A percentile compares a stretch with the other conserved stretches of the same genome.
phyloP scores from a whole-genome alignment of 176 grass and related monocot genomes.

The Poa pratensis region DNA sequence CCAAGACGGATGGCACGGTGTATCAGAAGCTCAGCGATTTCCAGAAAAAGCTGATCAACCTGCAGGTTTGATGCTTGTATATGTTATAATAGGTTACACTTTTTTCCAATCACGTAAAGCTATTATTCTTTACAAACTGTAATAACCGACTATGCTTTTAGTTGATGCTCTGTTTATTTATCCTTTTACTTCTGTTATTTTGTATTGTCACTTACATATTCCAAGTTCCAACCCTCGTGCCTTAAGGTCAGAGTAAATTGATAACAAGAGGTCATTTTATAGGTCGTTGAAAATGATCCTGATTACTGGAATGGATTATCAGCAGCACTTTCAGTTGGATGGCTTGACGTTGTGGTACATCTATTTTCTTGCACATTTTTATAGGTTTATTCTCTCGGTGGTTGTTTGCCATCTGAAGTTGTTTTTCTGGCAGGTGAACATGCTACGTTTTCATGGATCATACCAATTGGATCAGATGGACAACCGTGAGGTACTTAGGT shows the following conservation, averaged over 20 bases:
- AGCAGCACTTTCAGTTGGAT: conserved; percentile 88
- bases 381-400: conserved; percentile 37
- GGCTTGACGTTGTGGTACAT: conserved; percentile 92
- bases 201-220: conserved; percentile 40
- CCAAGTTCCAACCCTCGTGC: conserved; percentile 35
- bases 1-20: conserved; percentile 52
- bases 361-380: conserved; percentile 37
- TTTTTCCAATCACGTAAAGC: neutral
- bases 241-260: conserved; percentile 26
- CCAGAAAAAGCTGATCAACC: conserved; percentile 73
- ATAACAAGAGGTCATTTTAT: conserved; percentile 36
- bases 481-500: conserved; percentile 78
- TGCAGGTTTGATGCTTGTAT: conserved; percentile 64
- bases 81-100: neutral
- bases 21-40: conserved; percentile 62
- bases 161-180: conserved; percentile 14
- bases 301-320: conserved; percentile 93
- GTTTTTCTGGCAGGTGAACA: conserved; percentile 76
- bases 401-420: conserved; percentile 38
- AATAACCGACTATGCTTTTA: conserved; percentile 20
- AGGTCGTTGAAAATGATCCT: conserved; percentile 86
- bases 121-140: conserved; percentile 13
- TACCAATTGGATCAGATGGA: conserved; percentile 93
- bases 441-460: conserved; percentile 94
- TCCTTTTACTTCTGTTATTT: conserved; percentile 39